Base-by-base conservation (phyloP, 768 basidiomycete species). In the Pisolithus albus region DNA sequence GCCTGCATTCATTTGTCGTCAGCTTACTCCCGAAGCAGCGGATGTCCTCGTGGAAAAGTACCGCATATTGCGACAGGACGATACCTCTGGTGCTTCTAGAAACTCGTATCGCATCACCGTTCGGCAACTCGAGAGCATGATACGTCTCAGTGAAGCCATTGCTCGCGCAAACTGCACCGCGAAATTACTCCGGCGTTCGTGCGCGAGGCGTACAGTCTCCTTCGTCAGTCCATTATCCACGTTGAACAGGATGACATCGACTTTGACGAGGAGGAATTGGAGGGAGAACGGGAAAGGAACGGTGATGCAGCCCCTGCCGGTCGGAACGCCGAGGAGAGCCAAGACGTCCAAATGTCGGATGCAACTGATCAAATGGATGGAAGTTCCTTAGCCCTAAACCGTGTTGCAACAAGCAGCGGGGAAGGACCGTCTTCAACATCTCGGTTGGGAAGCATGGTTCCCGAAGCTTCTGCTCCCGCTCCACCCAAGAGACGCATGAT, bases 161-260 rank as follows among this genome's bases (percentile, higher is more conserved):
- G 96, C 96, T 5, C 78, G 96, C 37, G 93, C 95, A 2, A 97
- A 98, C 66, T 98, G 96, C 66, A 89, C 89, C 15, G 77, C 85
- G 92, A 95, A 90, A 98, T 99, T 61, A 89, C 82, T 0, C 93
- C 95, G 7, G 86, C 81, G 2, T 94, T 95, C 64, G 95, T 99
- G 19, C 84, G 93, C 38, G 96, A 99, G 69, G 96, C 96, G 2
- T 98, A 89, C 70, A 84, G 83, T 40, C 84, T 99, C 18, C 75
- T 99, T 11, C 83, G 90, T 23, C 94, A 96, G 65, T 98, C 96
- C 2, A 99, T 99, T 70, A 97, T 99, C 60, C 96, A 98, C 62
- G 94, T 99, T 54, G 96, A 99, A 64, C 93, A 98, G 66, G 96
- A 99, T 64, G 95, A 98, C 61, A 85, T 99, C 62, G 92, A 96